Conservation (phyloP, 495 filamentous ascomycete genomes). For the Evansstolkia leycettana region DNA sequence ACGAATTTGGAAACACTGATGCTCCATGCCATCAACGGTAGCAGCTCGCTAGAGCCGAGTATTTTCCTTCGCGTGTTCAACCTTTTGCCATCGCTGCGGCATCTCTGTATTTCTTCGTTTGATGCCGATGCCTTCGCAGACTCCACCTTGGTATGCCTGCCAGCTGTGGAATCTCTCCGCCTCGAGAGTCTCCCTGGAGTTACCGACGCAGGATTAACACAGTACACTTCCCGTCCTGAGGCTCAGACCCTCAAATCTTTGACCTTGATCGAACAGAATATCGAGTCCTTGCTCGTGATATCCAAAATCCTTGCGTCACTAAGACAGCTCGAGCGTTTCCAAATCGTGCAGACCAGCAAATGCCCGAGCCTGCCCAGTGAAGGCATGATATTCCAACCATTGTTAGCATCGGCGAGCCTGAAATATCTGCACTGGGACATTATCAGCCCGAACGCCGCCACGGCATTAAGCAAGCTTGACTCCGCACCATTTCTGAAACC, state of each 20-base stretch:
- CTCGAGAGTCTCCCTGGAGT: slow-evolving; percentile 67
- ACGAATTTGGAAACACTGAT: slow-evolving; percentile 58
- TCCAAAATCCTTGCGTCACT: slow-evolving; percentile 64
- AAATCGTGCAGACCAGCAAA: slow-evolving; percentile 51
- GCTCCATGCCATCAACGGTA: slow-evolving; percentile 48
- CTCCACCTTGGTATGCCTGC: slow-evolving; percentile 53
- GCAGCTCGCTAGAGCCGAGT: slow-evolving; percentile 50
- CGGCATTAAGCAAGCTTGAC: slow-evolving; percentile 28
- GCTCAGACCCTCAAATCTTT: slow-evolving; percentile 46
- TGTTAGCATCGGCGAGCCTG: slow-evolving; percentile 56
- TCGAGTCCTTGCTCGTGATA: slow-evolving; percentile 56
- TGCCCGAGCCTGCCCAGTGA: slow-evolving; percentile 48
- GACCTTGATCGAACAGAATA: slow-evolving; percentile 51
- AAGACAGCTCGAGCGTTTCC: slow-evolving; percentile 48
- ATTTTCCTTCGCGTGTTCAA: slow-evolving; percentile 58
- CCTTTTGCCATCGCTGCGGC: slow-evolving; percentile 53
- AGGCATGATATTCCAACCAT: slow-evolving; percentile 50
- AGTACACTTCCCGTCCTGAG: slow-evolving; percentile 49
- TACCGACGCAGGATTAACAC: slow-evolving; percentile 62
- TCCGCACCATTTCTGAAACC: slow-evolving; percentile 26
- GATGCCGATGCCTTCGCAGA: slow-evolving; percentile 63
- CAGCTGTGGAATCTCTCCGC: slow-evolving; percentile 58
- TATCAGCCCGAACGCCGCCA: slow-evolving; percentile 33
- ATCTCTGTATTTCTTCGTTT: slow-evolving; percentile 66
- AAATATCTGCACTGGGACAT: slow-evolving; percentile 76